These are phyloP conservation scores for Hyphopichia buzzinii DNA, from an alignment of 1,139 yeast species.

Conservation along the genomic window DNA sequence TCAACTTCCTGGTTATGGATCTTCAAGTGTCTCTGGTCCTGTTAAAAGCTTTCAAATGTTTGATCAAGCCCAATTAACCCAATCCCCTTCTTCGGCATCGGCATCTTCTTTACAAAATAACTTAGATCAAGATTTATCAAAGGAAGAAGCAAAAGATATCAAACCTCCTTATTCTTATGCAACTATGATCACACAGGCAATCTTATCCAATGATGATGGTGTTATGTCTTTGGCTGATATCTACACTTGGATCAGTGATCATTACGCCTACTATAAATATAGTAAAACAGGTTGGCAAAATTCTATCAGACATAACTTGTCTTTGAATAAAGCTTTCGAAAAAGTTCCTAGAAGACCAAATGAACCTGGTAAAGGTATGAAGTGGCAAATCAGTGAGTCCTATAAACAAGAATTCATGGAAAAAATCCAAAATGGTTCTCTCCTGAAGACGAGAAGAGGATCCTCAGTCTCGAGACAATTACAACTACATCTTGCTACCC, in stretches of 20 bases:
- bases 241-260: slow-evolving; percentile 83
- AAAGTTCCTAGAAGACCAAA: slow-evolving; percentile 93
- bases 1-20: not conserved
- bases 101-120: slow-evolving; percentile 47
- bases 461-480: slow-evolving; percentile 75
- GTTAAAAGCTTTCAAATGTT: slow-evolving; percentile 55
- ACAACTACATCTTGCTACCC: slow-evolving; percentile 72
- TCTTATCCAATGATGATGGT: slow-evolving; percentile 82
- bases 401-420: slow-evolving; percentile 81
- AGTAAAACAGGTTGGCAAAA: slow-evolving; percentile 88
- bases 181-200: slow-evolving; percentile 97
- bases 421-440: slow-evolving; percentile 72
- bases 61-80: slow-evolving; percentile 39
- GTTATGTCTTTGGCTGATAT: slow-evolving; percentile 88
- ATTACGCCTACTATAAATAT: slow-evolving; percentile 87
- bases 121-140: slow-evolving; percentile 71
- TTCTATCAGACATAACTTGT: slow-evolving; percentile 58
- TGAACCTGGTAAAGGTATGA: slow-evolving; percentile 99
- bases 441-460: slow-evolving; percentile 74
- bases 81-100: slow-evolving; percentile 39
- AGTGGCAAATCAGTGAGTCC: slow-evolving; percentile 91
- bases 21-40: slow-evolving; percentile 10
- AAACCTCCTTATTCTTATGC: slow-evolving; percentile 98
- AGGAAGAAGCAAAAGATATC: slow-evolving; percentile 85
- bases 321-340: slow-evolving; percentile 66